Evolutionary conservation across 495 filamentous ascomycete genomes (phyloP), one percentile per base, ranked within the genome.

Genomic region (Friedmanniomyces simplex): DNA sequence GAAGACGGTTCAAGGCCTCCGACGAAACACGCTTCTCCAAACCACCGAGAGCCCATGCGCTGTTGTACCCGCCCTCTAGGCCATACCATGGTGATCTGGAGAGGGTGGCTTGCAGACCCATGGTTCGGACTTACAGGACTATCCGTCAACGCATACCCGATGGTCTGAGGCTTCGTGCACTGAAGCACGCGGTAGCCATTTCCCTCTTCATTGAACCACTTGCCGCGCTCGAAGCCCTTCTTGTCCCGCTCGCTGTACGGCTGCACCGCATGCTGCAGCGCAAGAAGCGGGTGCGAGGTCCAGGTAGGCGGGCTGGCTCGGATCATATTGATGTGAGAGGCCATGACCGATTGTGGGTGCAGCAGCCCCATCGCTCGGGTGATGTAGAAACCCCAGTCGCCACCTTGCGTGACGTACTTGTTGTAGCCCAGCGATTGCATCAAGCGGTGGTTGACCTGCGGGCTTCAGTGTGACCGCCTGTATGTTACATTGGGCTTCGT

Each of bases 351-450:
- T 20, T 73, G 50, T 0, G 83, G 82, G 60, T 83, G 82, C 7
- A 80, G 64, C 26, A 73, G 60, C 2, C 75, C 80, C 10, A 89
- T 72, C 16, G 71, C 60, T 36, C 85, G 77, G 34, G 80, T 79
- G 49, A 88, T 80, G 59, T 75, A 72, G 54, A 71, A 82, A 30
- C 84, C 86, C 79, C 82, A 84, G 64, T 88, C 85, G 49, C 85
- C 83, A 42, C 79, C 84, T 64, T 84, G 81, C 2, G 76, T 79
- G 69, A 78, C 77, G 67, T 91, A 91, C 54, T 79, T 64, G 13
- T 68, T 58, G 70, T 91, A 90, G 0, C 79, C 79, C 10, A 91
- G 78, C 43, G 74, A 70, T 11, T 77, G 59, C 87, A 91, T 91
- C 2, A 91, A 73, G 2, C 74, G 76, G 66, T 89, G 73, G 52